Evolutionary conservation across 257 asterid species (phyloP), one percentile per base, ranked within the genome.

Genomic region (Forsythia viridissima): DNA sequence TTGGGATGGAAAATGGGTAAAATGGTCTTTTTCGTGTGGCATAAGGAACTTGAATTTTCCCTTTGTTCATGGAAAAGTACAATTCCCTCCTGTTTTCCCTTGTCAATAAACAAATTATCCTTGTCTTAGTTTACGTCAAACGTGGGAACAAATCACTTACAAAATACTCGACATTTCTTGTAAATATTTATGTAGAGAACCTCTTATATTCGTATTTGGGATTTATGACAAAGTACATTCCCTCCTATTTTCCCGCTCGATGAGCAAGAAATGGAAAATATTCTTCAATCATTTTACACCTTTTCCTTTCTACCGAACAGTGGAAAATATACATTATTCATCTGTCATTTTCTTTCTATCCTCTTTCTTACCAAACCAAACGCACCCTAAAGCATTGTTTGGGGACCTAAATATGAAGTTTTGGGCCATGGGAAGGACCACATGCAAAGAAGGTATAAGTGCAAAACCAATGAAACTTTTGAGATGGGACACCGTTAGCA

Each of bases 401-500:
- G 70, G 70, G 70, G 70, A 30, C 70, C 40, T 63, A 21, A 77
- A 37, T 36, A 34, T 20, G 40, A 39, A 39, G 7, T 4, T 46
- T 37, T 48, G 21, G 3, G 5, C 12, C 9, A 21, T 24, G 66
- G 76, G 39, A 30, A 44, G n/a, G 70, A 63, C 70, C 70, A 48
- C 57, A 46, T 46, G 1, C 37, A 36, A 63, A 48, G 74, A 41
- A 20, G 69, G 36, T 46, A 13, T 4, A 8, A 18, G 41, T 39
- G 12, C 16, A 55, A 46, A 72, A 30, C 8, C 70, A 34, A 51
- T 20, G 51, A 43, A 63, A 46, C 36, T 76, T 75, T 20, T 77
- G 46, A 52, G 80, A 42, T 63, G 82, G 86, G 79, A 70, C 65
- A 72, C 40, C 52, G 77, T 67, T 79, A 67, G 73, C 79, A 80